Evolutionary conservation across 2,329 filamentous ascomycete genomes (phyloP), one percentile per base, ranked within the genome.

Genomic region (Xylariaceae sp.): DNA sequence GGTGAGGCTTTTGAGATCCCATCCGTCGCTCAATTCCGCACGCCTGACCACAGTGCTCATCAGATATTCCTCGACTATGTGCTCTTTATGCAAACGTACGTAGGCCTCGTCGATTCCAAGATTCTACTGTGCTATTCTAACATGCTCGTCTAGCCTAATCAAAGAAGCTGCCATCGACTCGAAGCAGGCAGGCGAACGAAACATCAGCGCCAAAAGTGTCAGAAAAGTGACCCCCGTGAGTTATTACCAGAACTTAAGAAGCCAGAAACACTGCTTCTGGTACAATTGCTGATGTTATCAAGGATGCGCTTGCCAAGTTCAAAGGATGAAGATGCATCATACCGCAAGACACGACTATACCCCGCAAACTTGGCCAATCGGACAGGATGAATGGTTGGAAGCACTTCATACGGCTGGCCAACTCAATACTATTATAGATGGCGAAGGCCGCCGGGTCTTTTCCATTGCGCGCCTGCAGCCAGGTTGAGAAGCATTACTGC

Each of bases 31-130:
- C 58, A 57, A 60, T 47, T n/a, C 31, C 56, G 64, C 63, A 66
- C 62, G 64, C 59, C 60, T 62, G 55, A 57, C 44, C 17, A 38
- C 12, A 16, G 18, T 14, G 38, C 47, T 11, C 48, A 53, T 53
- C 13, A 94, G 90, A 87, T 95, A 56, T 95, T 89, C 63, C 77
- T 96, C 52, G 85, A 94, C 66, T 95, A 95, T 59, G 82, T 89
- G 58, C 77, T 94, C 1, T 95, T 96, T 61, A 86, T 96, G 81
- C 79, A 84, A 66, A 77, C 74, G 81, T 83, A 69, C 47, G 75
- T 38, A 36, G n/a, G n/a, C 6, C 6, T 31, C 12, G 22, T 39
- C 22, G 13, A 12, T 39, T 14, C 19, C 12, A 13, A 6, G 7
- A 11, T 13, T 16, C 2, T 14, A 31, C 9, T 9, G 12, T 7